These are phyloP conservation scores for Pleurozium schreberi DNA, from an alignment of 225 moss, liverwort and hornwort species.

Conservation along the genomic window DNA sequence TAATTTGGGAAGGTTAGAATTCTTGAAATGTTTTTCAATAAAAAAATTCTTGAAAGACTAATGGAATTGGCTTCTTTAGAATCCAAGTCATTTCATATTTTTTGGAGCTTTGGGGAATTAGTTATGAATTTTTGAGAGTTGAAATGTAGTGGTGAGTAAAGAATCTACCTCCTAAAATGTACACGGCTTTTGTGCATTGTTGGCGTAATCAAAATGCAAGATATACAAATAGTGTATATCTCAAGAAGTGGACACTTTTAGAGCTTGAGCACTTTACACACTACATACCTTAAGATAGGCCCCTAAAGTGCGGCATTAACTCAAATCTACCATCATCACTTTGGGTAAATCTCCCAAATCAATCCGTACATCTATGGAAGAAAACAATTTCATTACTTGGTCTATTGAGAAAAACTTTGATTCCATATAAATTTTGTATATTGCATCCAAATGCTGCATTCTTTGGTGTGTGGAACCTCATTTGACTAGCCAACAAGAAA, in stretches of 20 bases:
- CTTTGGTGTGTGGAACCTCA: accelerated
- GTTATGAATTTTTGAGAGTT: not conserved
- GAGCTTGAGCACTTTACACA: accelerated
- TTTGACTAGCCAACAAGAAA: not conserved
- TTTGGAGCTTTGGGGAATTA: not conserved
- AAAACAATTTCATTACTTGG: too few relatives aligned
- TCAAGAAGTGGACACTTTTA: not conserved
- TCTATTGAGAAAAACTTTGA: not conserved
- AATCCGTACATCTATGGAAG: too few relatives aligned
- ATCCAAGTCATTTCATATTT: accelerated
- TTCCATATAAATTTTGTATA: not conserved
- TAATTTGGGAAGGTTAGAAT: too few relatives aligned
- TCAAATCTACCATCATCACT: not conserved
- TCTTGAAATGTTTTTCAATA: too few relatives aligned
- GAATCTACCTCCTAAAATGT: too few relatives aligned
- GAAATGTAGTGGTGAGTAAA: too few relatives aligned
- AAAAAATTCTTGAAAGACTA: too few relatives aligned
- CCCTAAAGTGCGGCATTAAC: accelerated
- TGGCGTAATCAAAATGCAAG: not conserved
- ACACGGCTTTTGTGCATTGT: too few relatives aligned
- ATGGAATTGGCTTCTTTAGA: not conserved
- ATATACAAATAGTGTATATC: not conserved
- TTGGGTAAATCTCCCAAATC: accelerated
- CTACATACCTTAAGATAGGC: not conserved
- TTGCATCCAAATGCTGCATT: accelerated